Base-by-base conservation (phyloP, 257 asterid species). In the Hygrophila difformis region DNA sequence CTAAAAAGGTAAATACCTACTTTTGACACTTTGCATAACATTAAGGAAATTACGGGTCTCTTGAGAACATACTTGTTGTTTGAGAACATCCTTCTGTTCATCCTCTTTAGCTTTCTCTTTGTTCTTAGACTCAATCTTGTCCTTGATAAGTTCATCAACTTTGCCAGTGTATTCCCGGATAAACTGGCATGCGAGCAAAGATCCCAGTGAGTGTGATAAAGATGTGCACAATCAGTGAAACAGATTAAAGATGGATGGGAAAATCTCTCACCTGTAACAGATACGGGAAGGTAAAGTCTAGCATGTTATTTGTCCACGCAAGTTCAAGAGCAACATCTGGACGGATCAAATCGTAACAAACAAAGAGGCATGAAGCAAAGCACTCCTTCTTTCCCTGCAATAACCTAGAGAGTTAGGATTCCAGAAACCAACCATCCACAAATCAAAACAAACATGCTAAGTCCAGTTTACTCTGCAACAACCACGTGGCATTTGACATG, bases 311-410 rank as follows among this genome's bases (percentile, higher is more conserved):
- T 72, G 81, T 76, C 99, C 99, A 91, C 50, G 97, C 95, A 22
- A 91, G 94, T 56, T 91, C 99, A 53, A 91, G 93, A 8, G 83
- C 99, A 55, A 91, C 95, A 67, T 91, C 98, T 1, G 87, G 66
- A 24, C 96, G 99, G 35, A 91, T 73, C 72, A 86, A 68, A 49
- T 91, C 99, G 14, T 91, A 91, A 62, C 99, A 91, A 53, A 91
- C 99, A 62, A 86, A 91, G 57, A 91, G 84, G 89, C 99, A 91
- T 1, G 99, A 91, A 0, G 99, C 83, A 2, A 83, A 91, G 75
- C 99, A 91, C 66, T 91, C 99, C 82, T 86, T 91, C 82, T 91
- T 91, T 14, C 99, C 99, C 99, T 91, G 72, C 72, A 68, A 43
- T 56, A 21, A 12, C 34, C 28, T 16, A 23, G 6, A 54, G 21